These are phyloP conservation scores for Simplicillium aogashimaense DNA, from an alignment of 2,329 filamentous ascomycete species.

Conservation along the genomic window DNA sequence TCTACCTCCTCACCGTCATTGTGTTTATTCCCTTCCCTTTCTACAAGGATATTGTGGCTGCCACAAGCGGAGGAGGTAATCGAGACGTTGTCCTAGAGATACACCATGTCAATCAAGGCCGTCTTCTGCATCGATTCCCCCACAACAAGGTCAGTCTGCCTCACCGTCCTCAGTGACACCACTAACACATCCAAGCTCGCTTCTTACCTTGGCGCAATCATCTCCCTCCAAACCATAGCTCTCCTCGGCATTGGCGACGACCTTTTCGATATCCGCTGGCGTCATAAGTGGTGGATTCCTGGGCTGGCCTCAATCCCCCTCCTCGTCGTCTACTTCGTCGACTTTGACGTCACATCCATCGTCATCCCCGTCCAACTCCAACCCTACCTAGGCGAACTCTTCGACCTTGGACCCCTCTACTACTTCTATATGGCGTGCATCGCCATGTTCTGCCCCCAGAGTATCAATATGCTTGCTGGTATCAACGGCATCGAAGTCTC, in stretches of 20 bases:
- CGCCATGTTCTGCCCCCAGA: conserved; percentile 96
- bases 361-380: conserved; percentile 82
- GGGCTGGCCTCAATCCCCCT: conserved; percentile 88
- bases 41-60: conserved; percentile 94
- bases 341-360: conserved; percentile 94
- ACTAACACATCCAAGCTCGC: conserved; percentile 52
- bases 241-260: conserved; percentile 92
- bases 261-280: conserved; percentile 95
- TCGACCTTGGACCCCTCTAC: conserved; percentile 77
- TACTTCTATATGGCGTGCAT: conserved; percentile 95
- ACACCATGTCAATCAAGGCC: conserved; percentile 67
- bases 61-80: conserved; percentile 89
- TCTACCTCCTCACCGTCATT: conserved; percentile 83
- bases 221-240: conserved; percentile 83
- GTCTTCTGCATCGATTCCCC: conserved; percentile 83
- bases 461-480: conserved; percentile 99
- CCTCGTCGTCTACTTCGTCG: conserved; percentile 94
- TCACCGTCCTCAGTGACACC: background rate
- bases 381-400: conserved; percentile 71
- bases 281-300: conserved; percentile 97
- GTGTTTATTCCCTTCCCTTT: conserved; percentile 94
- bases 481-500: conserved; percentile 97
- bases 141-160: conserved; percentile 68
- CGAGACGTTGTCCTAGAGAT: conserved; percentile 71
- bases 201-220: conserved; percentile 87